phyloP scores from a whole-genome alignment of 2,329 filamentous ascomycete species.

The Myriosclerotinia scirpicola region DNA sequence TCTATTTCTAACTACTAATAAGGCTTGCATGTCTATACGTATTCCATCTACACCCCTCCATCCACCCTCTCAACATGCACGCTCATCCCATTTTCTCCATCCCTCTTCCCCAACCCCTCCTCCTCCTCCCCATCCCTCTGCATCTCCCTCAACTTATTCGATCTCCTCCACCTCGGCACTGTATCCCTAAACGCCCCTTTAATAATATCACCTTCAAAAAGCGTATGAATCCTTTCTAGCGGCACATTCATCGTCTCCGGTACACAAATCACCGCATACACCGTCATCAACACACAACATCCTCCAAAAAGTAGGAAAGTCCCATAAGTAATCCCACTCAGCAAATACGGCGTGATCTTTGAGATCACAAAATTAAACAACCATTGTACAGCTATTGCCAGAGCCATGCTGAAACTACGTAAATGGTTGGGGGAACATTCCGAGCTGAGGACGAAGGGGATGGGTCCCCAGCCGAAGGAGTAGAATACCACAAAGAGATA shows the following conservation, averaged over 20 bases:
- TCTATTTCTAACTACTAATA: too few relatives aligned
- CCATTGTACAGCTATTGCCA: slow-evolving; percentile 68
- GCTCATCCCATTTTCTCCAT: not conserved
- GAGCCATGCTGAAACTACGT: slow-evolving; percentile 52
- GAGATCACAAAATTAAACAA: slow-evolving; percentile 72
- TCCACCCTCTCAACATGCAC: slow-evolving; percentile 4
- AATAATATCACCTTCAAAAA: slow-evolving; percentile 29
- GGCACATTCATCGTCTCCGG: slow-evolving; percentile 70
- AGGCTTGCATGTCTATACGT: too few relatives aligned
- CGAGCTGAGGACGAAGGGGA: slow-evolving; percentile 68
- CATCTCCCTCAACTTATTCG: slow-evolving; percentile 13
- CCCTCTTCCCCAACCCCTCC: not conserved
- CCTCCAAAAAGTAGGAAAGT: slow-evolving; percentile 34
- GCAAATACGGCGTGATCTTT: slow-evolving; percentile 35
- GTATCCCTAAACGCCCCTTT: slow-evolving; percentile 18
- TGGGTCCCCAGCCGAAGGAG: slow-evolving; percentile 66
- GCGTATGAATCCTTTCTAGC: slow-evolving; percentile 55
- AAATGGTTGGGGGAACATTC: slow-evolving; percentile 62
- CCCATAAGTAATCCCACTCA: slow-evolving; percentile 34
- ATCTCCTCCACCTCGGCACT: slow-evolving; percentile 13
- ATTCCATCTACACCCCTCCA: not conserved
- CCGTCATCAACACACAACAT: slow-evolving; percentile 23
- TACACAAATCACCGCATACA: slow-evolving; percentile 38
- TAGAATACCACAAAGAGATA: slow-evolving; percentile 69
- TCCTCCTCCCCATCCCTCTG: not conserved